phyloP scores from a whole-genome alignment of 2,329 filamentous ascomycete genomes.

The Tolypocladium endophyticum region DNA sequence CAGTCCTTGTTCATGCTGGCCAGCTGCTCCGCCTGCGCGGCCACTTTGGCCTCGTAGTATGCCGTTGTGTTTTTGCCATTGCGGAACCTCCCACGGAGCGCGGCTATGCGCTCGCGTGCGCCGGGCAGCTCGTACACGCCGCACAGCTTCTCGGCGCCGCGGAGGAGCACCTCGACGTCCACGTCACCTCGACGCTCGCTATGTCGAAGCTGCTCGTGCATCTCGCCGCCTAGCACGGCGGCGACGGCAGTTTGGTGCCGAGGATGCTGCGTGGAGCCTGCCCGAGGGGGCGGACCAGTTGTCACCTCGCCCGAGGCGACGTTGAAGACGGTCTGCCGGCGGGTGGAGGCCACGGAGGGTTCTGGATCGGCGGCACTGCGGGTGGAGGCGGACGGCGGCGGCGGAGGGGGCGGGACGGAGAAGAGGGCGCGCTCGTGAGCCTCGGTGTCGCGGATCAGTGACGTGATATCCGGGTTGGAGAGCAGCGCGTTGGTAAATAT shows the following conservation, averaged over 20 bases:
- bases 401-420: slow-evolving; percentile 70
- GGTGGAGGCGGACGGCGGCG: slow-evolving; percentile 32
- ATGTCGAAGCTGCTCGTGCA: slow-evolving; percentile 68
- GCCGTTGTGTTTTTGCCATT: slow-evolving; percentile 63
- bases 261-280: slow-evolving; percentile 37
- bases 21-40: slow-evolving; percentile 64
- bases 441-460: slow-evolving; percentile 90
- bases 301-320: slow-evolving; percentile 53
- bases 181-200: slow-evolving; percentile 54
- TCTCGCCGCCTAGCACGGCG: slow-evolving; percentile 75
- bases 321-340: slow-evolving; percentile 56
- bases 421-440: slow-evolving; percentile 90
- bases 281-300: slow-evolving; percentile 32
- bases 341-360: slow-evolving; percentile 18
- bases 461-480: slow-evolving; percentile 81
- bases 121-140: slow-evolving; percentile 77
- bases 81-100: slow-evolving; percentile 59
- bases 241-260: slow-evolving; percentile 76
- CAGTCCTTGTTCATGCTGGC: slow-evolving; percentile 60
- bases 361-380: slow-evolving; percentile 21
- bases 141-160: slow-evolving; percentile 83
- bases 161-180: slow-evolving; percentile 75
- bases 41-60: slow-evolving; percentile 72
- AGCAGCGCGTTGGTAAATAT: slow-evolving; percentile 93
- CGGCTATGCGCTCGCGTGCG: slow-evolving; percentile 63